Conservation (phyloP, 164 flowering plant species). For the Tetrastigma voinierianum region DNA sequence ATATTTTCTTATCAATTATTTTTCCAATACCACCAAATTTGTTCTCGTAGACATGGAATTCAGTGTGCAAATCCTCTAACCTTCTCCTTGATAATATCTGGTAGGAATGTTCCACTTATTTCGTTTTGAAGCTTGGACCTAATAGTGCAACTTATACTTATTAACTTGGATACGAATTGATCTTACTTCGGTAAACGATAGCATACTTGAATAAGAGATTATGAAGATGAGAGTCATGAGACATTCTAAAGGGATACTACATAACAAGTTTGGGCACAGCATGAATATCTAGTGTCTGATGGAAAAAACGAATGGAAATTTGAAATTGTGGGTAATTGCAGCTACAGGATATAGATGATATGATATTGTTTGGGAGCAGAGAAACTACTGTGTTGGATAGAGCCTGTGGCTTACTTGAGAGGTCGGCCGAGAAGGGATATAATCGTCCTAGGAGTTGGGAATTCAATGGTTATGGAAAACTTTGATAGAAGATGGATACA, state of each 20-base stretch:
- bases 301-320: too few species aligned
- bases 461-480: too few species aligned
- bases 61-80: background rate
- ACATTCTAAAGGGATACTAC: background rate
- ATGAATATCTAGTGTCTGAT: background rate
- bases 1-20: too few species aligned
- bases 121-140: background rate
- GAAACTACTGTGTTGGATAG: background rate
- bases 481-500: too few species aligned
- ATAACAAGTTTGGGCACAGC: background rate
- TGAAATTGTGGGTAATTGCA: too few species aligned
- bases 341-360: too few species aligned
- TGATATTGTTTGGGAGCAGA: too few species aligned
- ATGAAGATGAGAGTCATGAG: background rate
- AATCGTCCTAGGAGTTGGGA: background rate
- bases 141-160: background rate
- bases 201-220: background rate
- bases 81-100: background rate
- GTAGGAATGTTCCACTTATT: conserved; percentile 1
- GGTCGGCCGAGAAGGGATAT: background rate
- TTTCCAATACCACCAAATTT: background rate
- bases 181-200: background rate
- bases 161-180: background rate
- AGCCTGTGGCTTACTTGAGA: background rate
- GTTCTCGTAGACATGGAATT: background rate